phyloP scores from a whole-genome alignment of 495 filamentous ascomycete species.

The Talaromyces trachyspermus region DNA sequence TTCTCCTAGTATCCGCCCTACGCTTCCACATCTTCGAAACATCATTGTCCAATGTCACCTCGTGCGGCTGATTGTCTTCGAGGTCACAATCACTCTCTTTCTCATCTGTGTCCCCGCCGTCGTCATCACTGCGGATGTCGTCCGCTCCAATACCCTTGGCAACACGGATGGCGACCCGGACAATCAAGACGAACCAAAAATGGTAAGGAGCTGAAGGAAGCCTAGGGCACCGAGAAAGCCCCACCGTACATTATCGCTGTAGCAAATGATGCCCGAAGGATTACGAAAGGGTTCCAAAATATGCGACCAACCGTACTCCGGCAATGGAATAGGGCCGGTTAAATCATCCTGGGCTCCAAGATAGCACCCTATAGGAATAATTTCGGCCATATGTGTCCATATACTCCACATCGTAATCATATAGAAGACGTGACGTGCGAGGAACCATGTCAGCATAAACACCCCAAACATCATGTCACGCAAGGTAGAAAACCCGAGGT shows the following conservation, averaged over 20 bases:
- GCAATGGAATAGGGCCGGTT: slow-evolving; percentile 38
- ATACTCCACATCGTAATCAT: slow-evolving; percentile 58
- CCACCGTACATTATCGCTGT: slow-evolving; percentile 51
- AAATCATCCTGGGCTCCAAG: slow-evolving; percentile 35
- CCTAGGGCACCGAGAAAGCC: slow-evolving; percentile 60
- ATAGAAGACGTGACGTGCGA: slow-evolving; percentile 66
- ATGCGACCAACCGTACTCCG: slow-evolving; percentile 41
- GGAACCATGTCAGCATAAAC: slow-evolving; percentile 71
- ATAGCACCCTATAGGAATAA: slow-evolving; percentile 59
- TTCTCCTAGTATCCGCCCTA: background rate
- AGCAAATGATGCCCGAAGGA: slow-evolving; percentile 58
- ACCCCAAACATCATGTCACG: slow-evolving; percentile 71
- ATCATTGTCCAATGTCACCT: background rate
- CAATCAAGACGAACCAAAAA: slow-evolving; percentile 79
- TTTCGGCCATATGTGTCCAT: slow-evolving; percentile 47
- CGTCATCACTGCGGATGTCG: slow-evolving; percentile 71
- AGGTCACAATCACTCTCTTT: background rate
- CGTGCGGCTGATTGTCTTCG: background rate
- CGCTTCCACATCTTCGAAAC: background rate
- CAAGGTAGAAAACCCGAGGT: slow-evolving; percentile 57
- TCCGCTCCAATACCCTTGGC: slow-evolving; percentile 63
- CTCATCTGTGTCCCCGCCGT: slow-evolving; percentile 54
- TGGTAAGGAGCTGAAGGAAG: slow-evolving; percentile 61
- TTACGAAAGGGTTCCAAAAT: slow-evolving; percentile 56
- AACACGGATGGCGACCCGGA: slow-evolving; percentile 61